Evolutionary conservation across 345 rosid species (phyloP).

Genomic region (Populus nigra): DNA sequence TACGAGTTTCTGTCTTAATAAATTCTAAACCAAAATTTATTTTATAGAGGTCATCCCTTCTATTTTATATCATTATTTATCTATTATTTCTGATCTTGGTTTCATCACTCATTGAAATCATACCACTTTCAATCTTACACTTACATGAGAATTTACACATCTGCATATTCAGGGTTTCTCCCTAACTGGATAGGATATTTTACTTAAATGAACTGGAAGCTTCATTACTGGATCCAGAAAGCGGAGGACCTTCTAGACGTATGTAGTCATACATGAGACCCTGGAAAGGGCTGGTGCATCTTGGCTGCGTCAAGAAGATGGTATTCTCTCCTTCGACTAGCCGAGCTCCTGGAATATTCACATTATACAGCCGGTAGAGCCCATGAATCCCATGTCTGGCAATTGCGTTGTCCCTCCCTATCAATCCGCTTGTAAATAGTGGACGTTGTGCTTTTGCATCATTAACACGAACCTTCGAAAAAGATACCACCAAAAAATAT

Average conservation of each 20-base stretch:
- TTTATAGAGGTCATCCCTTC: too few species aligned
- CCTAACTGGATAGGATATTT: background rate
- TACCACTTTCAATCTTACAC: too few species aligned
- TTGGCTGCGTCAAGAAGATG: slow-evolving; percentile 19
- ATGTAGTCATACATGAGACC: slow-evolving; percentile 32
- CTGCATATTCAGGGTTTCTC: too few species aligned
- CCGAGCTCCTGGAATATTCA: slow-evolving; percentile 10
- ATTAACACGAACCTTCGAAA: slow-evolving; percentile 22
- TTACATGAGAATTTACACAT: too few species aligned
- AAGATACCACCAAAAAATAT: background rate
- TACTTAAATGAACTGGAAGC: slow-evolving; percentile 1
- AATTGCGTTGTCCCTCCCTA: slow-evolving; percentile 30
- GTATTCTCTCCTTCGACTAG: slow-evolving; percentile 22
- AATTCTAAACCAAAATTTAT: too few species aligned
- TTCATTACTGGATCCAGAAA: background rate
- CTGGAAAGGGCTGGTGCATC: slow-evolving; percentile 22
- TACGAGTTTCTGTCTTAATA: too few species aligned
- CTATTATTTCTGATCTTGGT: too few species aligned
- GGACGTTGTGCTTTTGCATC: slow-evolving; percentile 7
- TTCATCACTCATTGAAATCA: too few species aligned
- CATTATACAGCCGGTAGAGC: slow-evolving; percentile 22
- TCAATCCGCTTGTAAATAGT: slow-evolving; percentile 21
- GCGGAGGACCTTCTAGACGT: slow-evolving; percentile 25
- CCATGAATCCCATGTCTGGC: slow-evolving; percentile 36
- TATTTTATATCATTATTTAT: too few species aligned